Evolutionary conservation across 805 yeast genomes (phyloP).

Genomic region (Wickerhamomyces tratensis): DNA sequence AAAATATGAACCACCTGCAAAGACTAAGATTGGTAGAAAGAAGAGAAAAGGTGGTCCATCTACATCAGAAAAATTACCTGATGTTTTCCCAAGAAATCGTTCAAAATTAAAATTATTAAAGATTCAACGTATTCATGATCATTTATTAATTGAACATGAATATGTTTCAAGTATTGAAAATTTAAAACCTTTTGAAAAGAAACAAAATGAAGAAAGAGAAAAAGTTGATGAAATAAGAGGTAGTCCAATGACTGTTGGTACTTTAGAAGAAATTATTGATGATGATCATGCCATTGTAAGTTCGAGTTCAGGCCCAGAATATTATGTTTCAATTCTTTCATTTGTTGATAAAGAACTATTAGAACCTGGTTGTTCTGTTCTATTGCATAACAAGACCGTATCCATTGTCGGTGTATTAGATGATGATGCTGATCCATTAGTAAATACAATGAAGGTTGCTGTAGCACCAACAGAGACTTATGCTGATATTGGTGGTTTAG

Average conservation of each 20-base stretch:
- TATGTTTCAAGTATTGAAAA: slow-evolving; percentile 92
- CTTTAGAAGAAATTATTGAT: slow-evolving; percentile 93
- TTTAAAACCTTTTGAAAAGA: slow-evolving; percentile 91
- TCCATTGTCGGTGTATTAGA: slow-evolving; percentile 96
- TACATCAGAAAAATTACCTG: slow-evolving; percentile 75
- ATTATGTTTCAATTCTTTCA: slow-evolving; percentile 89
- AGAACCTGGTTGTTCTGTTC: slow-evolving; percentile 95
- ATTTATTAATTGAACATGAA: slow-evolving; percentile 87
- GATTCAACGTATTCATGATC: slow-evolving; percentile 95
- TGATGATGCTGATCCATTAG: slow-evolving; percentile 98
- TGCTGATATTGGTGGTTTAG: slow-evolving; percentile 96
- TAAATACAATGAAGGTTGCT: slow-evolving; percentile 94
- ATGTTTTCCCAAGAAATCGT: slow-evolving; percentile 85
- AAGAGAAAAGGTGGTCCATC: slow-evolving; percentile 86
- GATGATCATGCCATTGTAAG: slow-evolving; percentile 99
- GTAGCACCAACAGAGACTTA: slow-evolving; percentile 96
- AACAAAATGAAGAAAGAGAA: slow-evolving; percentile 91
- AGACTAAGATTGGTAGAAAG: slow-evolving; percentile 86
- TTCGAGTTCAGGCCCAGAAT: slow-evolving; percentile 92
- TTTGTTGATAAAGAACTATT: slow-evolving; percentile 93
- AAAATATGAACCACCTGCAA: slow-evolving; percentile 97
- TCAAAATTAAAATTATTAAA: slow-evolving; percentile 85
- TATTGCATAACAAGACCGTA: slow-evolving; percentile 91
- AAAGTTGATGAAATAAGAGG: slow-evolving; percentile 95
- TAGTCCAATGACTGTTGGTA: slow-evolving; percentile 92